These are phyloP conservation scores for Pseudozyma thailandica DNA, from an alignment of 1,284 basidiomycete genomes.

Conservation along the genomic window DNA sequence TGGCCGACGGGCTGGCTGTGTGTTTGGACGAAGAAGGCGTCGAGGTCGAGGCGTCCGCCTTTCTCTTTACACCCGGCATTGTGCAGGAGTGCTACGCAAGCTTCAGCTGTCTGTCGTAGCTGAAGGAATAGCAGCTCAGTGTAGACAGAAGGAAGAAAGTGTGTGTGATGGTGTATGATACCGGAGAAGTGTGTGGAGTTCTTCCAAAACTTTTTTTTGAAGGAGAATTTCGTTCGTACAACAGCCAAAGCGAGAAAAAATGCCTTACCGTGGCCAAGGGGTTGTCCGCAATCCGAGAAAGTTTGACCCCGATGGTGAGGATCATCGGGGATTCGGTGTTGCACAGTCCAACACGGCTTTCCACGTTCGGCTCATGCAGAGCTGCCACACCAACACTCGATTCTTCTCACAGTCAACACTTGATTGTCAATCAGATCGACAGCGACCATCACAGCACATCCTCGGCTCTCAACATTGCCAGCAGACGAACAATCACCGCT, in stretches of 20 bases:
- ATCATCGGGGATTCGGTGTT: not conserved
- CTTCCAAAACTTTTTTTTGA: conserved; percentile 25
- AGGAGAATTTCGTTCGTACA: not conserved
- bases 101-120: not conserved
- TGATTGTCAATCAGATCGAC: not conserved
- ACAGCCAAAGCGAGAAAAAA: not conserved
- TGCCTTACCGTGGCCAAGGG: not conserved
- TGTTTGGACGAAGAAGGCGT: conserved; percentile 28
- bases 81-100: not conserved
- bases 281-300: conserved; percentile 12
- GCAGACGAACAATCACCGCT: not conserved
- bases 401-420: conserved; percentile 7
- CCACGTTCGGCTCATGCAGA: conserved; percentile 4
- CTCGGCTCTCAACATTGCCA: not conserved
- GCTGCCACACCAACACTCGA: conserved; percentile 18
- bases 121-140: not conserved
- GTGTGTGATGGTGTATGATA: not conserved
- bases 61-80: conserved; percentile 55
- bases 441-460: too few species aligned
- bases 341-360: conserved; percentile 29
- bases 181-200: conserved; percentile 2
- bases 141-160: not conserved
- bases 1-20: conserved; percentile 14
- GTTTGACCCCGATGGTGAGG: not conserved
- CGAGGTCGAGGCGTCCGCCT: conserved; percentile 27